phyloP scores from a whole-genome alignment of 2,329 filamentous ascomycete genomes.

The Phyllosticta ampelicida region DNA sequence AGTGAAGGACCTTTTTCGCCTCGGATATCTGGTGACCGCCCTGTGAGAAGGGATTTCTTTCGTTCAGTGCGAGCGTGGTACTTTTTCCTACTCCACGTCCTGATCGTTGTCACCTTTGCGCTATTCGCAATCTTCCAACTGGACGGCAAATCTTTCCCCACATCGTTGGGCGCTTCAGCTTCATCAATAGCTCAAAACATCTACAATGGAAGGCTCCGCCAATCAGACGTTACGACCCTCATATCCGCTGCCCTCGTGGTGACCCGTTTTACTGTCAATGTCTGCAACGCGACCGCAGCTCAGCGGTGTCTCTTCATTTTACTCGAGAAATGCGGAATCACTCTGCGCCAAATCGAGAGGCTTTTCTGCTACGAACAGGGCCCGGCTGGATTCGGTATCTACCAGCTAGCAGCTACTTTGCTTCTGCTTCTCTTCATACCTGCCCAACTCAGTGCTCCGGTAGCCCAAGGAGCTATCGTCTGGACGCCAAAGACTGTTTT shows the following conservation, averaged over 20 bases:
- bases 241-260: constrained; percentile 5
- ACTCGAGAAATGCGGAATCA: constrained; percentile 4
- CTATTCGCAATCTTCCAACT: not conserved
- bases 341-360: constrained; percentile 2
- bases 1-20: not conserved
- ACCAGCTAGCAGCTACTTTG: not conserved
- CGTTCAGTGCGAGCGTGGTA: constrained; percentile 2
- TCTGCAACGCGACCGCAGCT: not conserved
- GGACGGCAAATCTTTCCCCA: not conserved
- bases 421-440: constrained; percentile 7
- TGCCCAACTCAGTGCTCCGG: constrained; percentile 1
- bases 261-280: constrained; percentile 1
- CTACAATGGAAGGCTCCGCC: not conserved
- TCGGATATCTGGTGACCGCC: not conserved
- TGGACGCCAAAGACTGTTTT: not conserved
- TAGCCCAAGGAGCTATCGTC: not conserved
- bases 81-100: constrained; percentile 1
- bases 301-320: constrained; percentile 6
- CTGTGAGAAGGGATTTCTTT: not conserved
- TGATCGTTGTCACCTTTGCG: not conserved
- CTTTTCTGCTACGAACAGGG: constrained; percentile 3
- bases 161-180: not conserved
- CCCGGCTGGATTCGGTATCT: not conserved
- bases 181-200: not conserved
- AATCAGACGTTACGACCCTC: constrained; percentile 6